A percentile compares a stretch with the other conserved stretches of the same genome.
phyloP scores from a whole-genome alignment of 495 filamentous ascomycete species.

The Podospora pseudoanserina region DNA sequence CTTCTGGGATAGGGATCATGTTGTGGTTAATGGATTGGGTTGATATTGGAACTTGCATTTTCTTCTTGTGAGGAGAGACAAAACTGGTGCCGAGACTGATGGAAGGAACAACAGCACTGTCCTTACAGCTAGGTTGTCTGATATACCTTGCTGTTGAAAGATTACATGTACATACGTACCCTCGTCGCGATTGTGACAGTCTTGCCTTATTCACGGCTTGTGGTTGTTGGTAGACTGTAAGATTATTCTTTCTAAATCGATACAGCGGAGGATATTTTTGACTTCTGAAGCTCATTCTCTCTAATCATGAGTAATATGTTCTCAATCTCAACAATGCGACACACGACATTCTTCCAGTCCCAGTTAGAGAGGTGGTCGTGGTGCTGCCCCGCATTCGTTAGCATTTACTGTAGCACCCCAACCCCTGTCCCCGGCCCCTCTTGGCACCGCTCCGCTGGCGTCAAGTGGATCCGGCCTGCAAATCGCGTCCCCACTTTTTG shows the following conservation, averaged over 20 bases:
- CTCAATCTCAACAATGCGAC: not conserved
- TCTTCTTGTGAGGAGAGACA: not conserved
- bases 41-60: not conserved
- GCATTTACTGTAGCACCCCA: not conserved
- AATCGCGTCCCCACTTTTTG: not conserved
- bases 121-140: not conserved
- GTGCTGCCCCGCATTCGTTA: not conserved
- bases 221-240: not conserved
- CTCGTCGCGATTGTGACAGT: not conserved
- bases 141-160: not conserved
- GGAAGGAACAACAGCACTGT: conserved; percentile 1
- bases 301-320: not conserved
- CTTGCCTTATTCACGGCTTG: not conserved
- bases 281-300: not conserved
- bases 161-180: not conserved
- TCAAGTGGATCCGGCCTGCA: not conserved
- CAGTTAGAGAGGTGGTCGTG: not conserved
- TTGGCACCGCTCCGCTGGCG: not conserved
- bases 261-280: not conserved
- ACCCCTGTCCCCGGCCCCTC: not conserved
- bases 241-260: not conserved
- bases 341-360: not conserved
- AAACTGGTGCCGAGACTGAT: not conserved
- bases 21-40: not conserved
- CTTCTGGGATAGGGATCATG: not conserved